Evolutionary conservation across 2,329 filamentous ascomycete species (phyloP), one percentile per base, ranked within the genome.

Genomic region (Rhynchosporium agropyri): DNA sequence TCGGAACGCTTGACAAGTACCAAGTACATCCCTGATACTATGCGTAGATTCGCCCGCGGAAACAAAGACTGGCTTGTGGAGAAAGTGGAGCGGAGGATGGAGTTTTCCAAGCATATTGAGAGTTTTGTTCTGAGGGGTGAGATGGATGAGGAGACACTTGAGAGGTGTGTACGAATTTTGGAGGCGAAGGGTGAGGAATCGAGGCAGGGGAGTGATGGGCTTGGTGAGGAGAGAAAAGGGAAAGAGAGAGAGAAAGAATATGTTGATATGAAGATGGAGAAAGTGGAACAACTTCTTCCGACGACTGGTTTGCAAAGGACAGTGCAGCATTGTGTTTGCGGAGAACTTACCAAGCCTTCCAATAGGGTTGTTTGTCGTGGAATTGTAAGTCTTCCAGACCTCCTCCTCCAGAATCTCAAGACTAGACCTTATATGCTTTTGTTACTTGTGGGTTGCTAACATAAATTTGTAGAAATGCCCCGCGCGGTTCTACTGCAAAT

Each of bases 21-120:
- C 15, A 66, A 56, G 20, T 68, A 64, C 43, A 61, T 73, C 6
- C 53, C 63, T 5, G 49, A 66, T 4, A 63, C 69, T 3, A 60
- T 73, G 8, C 5, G 60, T 15, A 62, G 65, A 6, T 74, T 74
- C 57, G 64, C 69, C 1, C 59, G 68, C 12, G 40, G 36, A 1
- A 70, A 74, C 20, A 66, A 65, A 12, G 10, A 33, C 3, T 74
- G 73, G 73, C 62, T 74, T 36, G 59, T 46, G 0, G 68, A 70
- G 15, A 65, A 64, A 20, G 46, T 53, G 8, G 62, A 55, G 38
- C 62, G 71, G 13, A 69, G 58, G 31, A 13, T 46, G 31, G 71
- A 73, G 36, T 69, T 70, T 43, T 36, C 62, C 9, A 71, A 69
- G 55, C 65, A 67, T 6, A 61, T 69, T 13, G 62, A 69, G 36